Evolutionary conservation across 1,284 basidiomycete species (phyloP).

Genomic region (Cryptococcus sp.): DNA sequence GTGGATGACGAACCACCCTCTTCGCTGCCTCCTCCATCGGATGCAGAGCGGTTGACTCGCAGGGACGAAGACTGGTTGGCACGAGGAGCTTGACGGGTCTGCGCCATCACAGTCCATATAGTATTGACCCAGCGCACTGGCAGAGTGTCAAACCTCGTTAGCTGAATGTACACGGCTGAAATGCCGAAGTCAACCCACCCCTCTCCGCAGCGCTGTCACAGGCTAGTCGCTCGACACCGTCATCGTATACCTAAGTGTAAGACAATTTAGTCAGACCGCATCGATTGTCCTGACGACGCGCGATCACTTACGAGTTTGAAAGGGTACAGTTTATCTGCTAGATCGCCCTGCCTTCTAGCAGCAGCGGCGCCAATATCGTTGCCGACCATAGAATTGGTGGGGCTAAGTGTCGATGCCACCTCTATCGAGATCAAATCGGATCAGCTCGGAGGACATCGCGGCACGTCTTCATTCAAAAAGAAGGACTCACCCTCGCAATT

Average conservation of each 20-base stretch:
- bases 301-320: conserved; percentile 65
- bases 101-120: conserved; percentile 66
- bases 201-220: conserved; percentile 79
- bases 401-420: conserved; percentile 74
- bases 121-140: conserved; percentile 79
- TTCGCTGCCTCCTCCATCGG: conserved; percentile 22
- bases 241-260: conserved; percentile 63
- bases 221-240: conserved; percentile 79
- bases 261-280: too few relatives aligned
- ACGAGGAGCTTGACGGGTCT: conserved; percentile 22
- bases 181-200: conserved; percentile 24
- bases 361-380: conserved; percentile 83
- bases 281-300: too few relatives aligned
- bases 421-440: conserved; percentile 54
- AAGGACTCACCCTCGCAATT: conserved; percentile 61
- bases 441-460: too few relatives aligned
- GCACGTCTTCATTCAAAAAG: too few relatives aligned
- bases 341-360: conserved; percentile 63
- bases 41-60: conserved; percentile 22
- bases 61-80: conserved; percentile 21
- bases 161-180: not conserved
- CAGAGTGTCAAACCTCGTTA: not conserved
- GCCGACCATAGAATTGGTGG: conserved; percentile 69
- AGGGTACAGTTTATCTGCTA: conserved; percentile 73
- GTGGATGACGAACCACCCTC: conserved; percentile 45